A percentile compares a stretch with the other conserved stretches of the same genome.
These are phyloP conservation scores for Porcisia deanei DNA, from an alignment of 208 protist genomes.

Conservation along the genomic window DNA sequence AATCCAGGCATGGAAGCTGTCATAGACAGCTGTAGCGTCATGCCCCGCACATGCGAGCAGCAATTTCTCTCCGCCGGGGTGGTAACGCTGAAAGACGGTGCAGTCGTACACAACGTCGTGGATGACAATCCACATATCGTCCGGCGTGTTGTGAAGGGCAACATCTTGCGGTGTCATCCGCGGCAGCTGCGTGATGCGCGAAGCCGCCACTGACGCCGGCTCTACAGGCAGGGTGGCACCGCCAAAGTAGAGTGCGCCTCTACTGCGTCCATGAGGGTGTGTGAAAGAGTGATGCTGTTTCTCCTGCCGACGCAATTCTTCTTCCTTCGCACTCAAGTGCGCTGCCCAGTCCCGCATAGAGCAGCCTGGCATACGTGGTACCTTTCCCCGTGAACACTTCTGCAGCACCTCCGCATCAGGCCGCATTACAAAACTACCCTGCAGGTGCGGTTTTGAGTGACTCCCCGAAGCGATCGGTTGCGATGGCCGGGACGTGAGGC, in stretches of 20 bases:
- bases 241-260: not conserved
- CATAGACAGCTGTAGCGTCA: conserved; percentile 69
- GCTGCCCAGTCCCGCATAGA: conserved; percentile 56
- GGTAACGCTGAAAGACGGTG: conserved; percentile 68
- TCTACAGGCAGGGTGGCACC: not conserved
- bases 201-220: not conserved
- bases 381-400: conserved; percentile 20
- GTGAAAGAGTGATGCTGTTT: conserved; percentile 3
- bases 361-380: conserved; percentile 31
- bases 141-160: conserved; percentile 45
- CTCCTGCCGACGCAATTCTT: conserved; percentile 14
- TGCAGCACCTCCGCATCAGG: conserved; percentile 28
- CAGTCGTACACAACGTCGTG: conserved; percentile 77
- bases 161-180: conserved; percentile 54
- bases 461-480: not conserved
- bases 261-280: not conserved
- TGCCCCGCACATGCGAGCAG: conserved; percentile 60
- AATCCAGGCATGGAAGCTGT: conserved; percentile 74
- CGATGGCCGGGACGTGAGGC: not conserved
- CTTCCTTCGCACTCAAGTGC: conserved; percentile 18
- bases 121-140: conserved; percentile 82
- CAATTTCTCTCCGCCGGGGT: conserved; percentile 68
- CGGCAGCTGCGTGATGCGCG: conserved; percentile 18
- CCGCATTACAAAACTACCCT: conserved; percentile 25
- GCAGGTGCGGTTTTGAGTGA: not conserved